Conservation (phyloP, 2,329 filamentous ascomycete species). For the Diaporthe longicolla region DNA sequence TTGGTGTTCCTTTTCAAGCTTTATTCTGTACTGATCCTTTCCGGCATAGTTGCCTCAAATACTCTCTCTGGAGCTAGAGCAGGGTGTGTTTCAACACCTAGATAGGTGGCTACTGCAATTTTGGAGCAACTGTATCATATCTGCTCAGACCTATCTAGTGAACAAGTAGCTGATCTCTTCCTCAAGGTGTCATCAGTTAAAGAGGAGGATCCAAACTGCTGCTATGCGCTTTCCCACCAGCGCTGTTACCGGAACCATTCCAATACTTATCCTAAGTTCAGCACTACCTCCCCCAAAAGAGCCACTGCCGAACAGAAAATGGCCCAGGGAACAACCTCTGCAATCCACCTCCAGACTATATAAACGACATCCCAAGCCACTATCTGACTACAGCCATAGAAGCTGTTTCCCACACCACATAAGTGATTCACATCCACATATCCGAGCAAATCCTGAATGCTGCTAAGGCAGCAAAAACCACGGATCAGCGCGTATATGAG, state of each 20-base stretch:
- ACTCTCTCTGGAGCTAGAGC: neutral
- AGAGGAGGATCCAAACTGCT: neutral
- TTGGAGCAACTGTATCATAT: neutral
- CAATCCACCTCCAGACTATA: conserved; percentile 21
- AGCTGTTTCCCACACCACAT: conserved; percentile 27
- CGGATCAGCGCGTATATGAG: conserved; percentile 37
- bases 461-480: conserved; percentile 22
- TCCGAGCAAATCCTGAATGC: neutral
- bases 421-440: conserved; percentile 31
- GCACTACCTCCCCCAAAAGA: conserved; percentile 43
- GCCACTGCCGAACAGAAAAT: conserved; percentile 33
- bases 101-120: neutral
- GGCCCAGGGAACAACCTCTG: conserved; percentile 43
- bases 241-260: neutral
- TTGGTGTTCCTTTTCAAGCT: conserved; percentile 6
- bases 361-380: conserved; percentile 21
- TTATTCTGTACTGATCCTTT: neutral
- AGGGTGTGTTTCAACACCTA: neutral
- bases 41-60: neutral
- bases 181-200: neutral
- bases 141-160: neutral
- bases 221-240: neutral
- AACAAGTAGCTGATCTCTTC: too few species aligned
- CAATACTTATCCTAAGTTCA: neutral
- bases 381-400: conserved; percentile 8